Percentiles rank a stretch among this genome's conserved stretches.
phyloP scores from a whole-genome alignment of 2,329 filamentous ascomycete genomes.

The Daldinia sp. region DNA sequence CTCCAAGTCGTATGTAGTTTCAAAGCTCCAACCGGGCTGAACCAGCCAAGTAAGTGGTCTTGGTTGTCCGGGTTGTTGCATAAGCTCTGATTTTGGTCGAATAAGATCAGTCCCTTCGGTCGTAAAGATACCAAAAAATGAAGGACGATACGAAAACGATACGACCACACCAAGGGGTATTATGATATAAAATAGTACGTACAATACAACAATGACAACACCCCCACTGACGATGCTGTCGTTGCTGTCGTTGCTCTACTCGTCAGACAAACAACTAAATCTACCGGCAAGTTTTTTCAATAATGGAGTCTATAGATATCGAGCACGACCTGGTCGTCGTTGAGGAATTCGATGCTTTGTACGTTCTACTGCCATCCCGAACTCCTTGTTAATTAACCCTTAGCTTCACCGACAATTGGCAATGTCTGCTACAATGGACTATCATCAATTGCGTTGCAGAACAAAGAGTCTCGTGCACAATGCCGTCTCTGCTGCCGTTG shows the following conservation, averaged over 20 bases:
- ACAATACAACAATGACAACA: constrained; percentile 29
- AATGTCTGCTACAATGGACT: constrained; percentile 18
- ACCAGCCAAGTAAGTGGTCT: constrained; percentile 37
- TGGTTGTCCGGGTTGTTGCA: too few species aligned
- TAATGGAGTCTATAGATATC: constrained; percentile 45
- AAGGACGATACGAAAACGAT: too few species aligned
- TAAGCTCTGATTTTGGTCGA: constrained; percentile 17
- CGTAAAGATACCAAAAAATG: too few species aligned
- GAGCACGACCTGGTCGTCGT: constrained; percentile 56
- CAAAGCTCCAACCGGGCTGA: constrained; percentile 29
- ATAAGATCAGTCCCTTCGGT: constrained; percentile 21
- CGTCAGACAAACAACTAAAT: constrained; percentile 21
- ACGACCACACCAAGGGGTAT: constrained; percentile 14
- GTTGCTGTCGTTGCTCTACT: constrained; percentile 30
- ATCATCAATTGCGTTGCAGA: constrained; percentile 22
- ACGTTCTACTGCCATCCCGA: constrained; percentile 42
- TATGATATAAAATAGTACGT: not conserved
- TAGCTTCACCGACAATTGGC: constrained; percentile 1
- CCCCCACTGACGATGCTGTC: constrained; percentile 32
- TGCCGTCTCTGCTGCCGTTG: constrained; percentile 28
- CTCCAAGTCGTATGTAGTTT: too few species aligned
- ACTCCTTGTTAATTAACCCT: constrained; percentile 2
- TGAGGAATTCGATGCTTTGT: constrained; percentile 66
- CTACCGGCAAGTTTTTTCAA: constrained; percentile 6
- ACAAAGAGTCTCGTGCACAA: constrained; percentile 25